Evolutionary conservation across 768 basidiomycete species (phyloP), one percentile per base, ranked within the genome.

Genomic region (Auricularia auricula-judae): DNA sequence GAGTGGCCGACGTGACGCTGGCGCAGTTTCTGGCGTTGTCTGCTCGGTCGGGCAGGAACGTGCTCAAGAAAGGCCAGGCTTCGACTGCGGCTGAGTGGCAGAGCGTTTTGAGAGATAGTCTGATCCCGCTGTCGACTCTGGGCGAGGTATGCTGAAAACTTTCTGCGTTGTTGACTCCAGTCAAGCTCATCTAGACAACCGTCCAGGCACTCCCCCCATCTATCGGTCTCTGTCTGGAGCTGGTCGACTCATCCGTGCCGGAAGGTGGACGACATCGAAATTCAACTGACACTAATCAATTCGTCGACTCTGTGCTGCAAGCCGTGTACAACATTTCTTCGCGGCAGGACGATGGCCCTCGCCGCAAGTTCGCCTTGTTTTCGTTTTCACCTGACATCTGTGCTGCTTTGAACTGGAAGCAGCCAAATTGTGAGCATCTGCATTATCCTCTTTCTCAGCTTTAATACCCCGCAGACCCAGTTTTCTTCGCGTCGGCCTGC

Each of bases 391-490:
- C 95, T 8, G 87, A 91, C 72, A 84, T 93, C 0, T 96, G 93
- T 74, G 85, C 91, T 7, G 87, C 91, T 16, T 75, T 98, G 64
- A 98, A 99, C 71, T 98, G 96, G 97, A 99, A 99, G 75, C 96
- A 99, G 75, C 96, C 96, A 12, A 98, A 98, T 74, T 98, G 96
- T 93, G 76, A 75, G 86, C 33, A 66, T 23, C 33, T 23, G 21
- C 47, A n/a, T 10, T 18, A 21, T 36, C 35, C 56, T 10, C 39
- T n/a, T 35, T 51, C 36, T 14, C 5, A 2, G 44, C 63, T 66
- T 43, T 64, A 21, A 66, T 61, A 58, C 54, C 21, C 36, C 61
- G 44, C 65, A 93, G 93, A 96, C 81, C 93, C 96, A 63, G 95
- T 98, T 43, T 97, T 98, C 78, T 91, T 97, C 74, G 86, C 90